phyloP scores from a whole-genome alignment of 2,329 filamentous ascomycete species.

The Colletotrichum neosansevieriae region DNA sequence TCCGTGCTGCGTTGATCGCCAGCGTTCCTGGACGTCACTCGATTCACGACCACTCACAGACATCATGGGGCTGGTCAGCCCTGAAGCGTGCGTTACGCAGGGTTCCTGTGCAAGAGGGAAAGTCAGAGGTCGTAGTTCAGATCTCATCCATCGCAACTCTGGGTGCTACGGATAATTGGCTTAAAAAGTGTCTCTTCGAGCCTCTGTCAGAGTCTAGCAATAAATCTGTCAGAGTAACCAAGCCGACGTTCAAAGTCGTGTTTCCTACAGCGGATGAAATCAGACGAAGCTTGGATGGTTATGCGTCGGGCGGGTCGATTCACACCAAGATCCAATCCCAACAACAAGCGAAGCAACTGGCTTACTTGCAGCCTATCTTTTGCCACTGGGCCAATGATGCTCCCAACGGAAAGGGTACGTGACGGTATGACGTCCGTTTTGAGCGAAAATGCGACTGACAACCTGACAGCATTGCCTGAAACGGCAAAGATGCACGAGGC shows the following conservation, averaged over 20 bases:
- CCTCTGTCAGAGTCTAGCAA: constrained; percentile 54
- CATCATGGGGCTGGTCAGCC: constrained; percentile 82
- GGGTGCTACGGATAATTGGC: constrained; percentile 77
- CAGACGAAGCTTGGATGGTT: constrained; percentile 80
- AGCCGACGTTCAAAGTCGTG: constrained; percentile 75
- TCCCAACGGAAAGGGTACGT: constrained; percentile 49
- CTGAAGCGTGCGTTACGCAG: constrained; percentile 69
- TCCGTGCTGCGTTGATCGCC: constrained; percentile 80
- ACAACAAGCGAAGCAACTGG: constrained; percentile 79
- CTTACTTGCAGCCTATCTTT: constrained; percentile 77
- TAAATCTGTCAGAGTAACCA: constrained; percentile 39
- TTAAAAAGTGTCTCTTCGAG: constrained; percentile 73
- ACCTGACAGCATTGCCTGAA: constrained; percentile 45
- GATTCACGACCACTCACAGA: constrained; percentile 58
- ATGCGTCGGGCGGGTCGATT: constrained; percentile 81
- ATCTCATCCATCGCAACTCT: constrained; percentile 87
- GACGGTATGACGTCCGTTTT: background rate
- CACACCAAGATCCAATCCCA: constrained; percentile 81
- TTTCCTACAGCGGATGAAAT: constrained; percentile 88
- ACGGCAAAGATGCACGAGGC: constrained; percentile 56
- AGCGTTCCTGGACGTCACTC: constrained; percentile 80
- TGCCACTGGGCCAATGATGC: constrained; percentile 81
- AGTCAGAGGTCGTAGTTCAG: constrained; percentile 69
- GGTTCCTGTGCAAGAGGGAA: constrained; percentile 59
- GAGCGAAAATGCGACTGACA: constrained; percentile 19